Base-by-base conservation (phyloP, 2,329 filamentous ascomycete genomes). In the Rhynchosporium secalis region DNA sequence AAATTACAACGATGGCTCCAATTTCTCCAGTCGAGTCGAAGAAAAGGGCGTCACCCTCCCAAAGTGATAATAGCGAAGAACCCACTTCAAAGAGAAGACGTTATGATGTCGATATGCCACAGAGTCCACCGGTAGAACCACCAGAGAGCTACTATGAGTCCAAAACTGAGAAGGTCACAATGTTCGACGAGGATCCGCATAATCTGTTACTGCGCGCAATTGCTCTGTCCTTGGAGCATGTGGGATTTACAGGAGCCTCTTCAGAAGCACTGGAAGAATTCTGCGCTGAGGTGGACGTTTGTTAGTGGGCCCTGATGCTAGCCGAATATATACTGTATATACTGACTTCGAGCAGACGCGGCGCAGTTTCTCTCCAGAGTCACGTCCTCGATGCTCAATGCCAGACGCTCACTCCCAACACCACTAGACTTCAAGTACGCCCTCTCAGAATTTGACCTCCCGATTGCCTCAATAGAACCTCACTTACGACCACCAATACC, bases 231-330 rank as follows among this genome's bases (percentile, higher is more conserved):
- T 72, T 88, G 33, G 75, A 81, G 47, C 81, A 86, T 64, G 81
- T 86, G 43, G 86, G 86, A 33, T 88, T 87, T 67, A 77, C 81
- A 36, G 76, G 78, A 31, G 80, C 84, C 13, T 80, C 77, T 0
- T 77, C 79, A 7, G 81, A 85, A 58, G 84, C 85, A 1, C 73
- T 88, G 68, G 84, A 87, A 71, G 81, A 81, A 66, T 83, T 88
- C 48, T 79, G 83, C 3, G 73, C 76, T 26, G 76, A 81, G 67
- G 80, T 82, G 1, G 85, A 88, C 69, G 78, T 79, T 4, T 88
- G 86, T 87, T 72, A 64, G 83, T 72, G 60, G 68, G 58, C 26
- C 43, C 12, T 41, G 26, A 26, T 43, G 28, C 9, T 6, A 26
- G 36, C 5, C n/a, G 20, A 8, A n/a, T 43, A 31, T 57, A n/a